Evolutionary conservation across 2,329 filamentous ascomycete genomes (phyloP).

Genomic region (Xylaria arbuscula): DNA sequence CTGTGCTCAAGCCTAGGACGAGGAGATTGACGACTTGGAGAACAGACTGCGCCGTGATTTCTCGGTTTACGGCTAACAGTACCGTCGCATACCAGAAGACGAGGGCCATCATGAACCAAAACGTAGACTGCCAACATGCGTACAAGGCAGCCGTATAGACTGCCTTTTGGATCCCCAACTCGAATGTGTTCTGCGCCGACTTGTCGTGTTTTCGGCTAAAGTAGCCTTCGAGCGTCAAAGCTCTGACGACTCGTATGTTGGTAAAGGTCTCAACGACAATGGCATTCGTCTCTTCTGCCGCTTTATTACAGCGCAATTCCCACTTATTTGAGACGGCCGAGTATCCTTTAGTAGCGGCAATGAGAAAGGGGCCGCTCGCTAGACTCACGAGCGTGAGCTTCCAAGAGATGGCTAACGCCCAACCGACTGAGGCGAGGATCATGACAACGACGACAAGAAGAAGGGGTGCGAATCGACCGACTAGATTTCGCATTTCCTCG

Average conservation of each 20-base stretch:
- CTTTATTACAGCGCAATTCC: constrained; percentile 75
- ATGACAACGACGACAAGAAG: constrained; percentile 75
- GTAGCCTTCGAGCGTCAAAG: constrained; percentile 77
- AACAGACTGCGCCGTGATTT: constrained; percentile 66
- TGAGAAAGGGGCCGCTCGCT: constrained; percentile 73
- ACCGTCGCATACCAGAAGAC: constrained; percentile 85
- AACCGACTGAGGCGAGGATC: constrained; percentile 74
- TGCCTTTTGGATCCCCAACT: constrained; percentile 73
- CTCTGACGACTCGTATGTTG: constrained; percentile 82
- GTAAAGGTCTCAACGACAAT: constrained; percentile 80
- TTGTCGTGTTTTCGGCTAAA: constrained; percentile 73
- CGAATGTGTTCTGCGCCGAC: constrained; percentile 64
- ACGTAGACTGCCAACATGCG: constrained; percentile 79
- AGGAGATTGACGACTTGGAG: constrained; percentile 83
- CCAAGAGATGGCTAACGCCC: constrained; percentile 82
- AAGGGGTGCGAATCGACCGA: constrained; percentile 80
- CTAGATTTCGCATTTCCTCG: constrained; percentile 86
- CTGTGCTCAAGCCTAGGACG: constrained; percentile 82
- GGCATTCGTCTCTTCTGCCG: constrained; percentile 67
- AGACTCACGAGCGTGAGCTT: constrained; percentile 82
- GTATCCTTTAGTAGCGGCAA: constrained; percentile 73
- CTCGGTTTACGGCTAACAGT: constrained; percentile 64
- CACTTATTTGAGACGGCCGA: constrained; percentile 74
- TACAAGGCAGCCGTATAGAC: constrained; percentile 76
- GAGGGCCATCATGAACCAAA: constrained; percentile 78